Conservation (phyloP, 73 alveolate genomes). For the Uronychia binucleata region DNA sequence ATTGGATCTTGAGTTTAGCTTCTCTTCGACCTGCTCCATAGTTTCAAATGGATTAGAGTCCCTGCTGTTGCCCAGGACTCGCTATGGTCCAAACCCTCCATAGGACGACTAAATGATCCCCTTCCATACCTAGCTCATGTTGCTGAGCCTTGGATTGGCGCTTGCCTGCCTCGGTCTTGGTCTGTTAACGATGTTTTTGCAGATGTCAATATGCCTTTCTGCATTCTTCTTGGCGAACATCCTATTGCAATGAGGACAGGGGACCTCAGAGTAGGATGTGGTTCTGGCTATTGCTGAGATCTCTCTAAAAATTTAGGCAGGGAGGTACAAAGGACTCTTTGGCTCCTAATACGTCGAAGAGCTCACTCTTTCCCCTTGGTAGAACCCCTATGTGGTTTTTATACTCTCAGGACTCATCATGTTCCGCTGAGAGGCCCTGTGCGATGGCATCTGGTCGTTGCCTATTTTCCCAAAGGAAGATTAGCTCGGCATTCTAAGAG, state of each 20-base stretch:
- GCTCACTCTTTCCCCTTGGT: too few species aligned
- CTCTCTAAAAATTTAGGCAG: too few species aligned
- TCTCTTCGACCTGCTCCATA: neutral
- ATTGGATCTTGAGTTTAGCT: neutral
- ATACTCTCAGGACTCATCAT: too few species aligned
- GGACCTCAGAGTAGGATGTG: neutral
- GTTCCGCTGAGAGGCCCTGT: too few species aligned
- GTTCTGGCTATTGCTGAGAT: slow-evolving; percentile 1
- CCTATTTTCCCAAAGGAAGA: too few species aligned
- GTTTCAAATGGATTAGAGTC: neutral
- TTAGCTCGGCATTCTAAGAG: too few species aligned
- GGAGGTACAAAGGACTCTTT: too few species aligned
- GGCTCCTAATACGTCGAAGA: too few species aligned
- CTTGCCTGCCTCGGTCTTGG: neutral
- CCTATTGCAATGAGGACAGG: slow-evolving; percentile 30
- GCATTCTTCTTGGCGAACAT: slow-evolving; percentile 10
- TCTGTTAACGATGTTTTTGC: neutral
- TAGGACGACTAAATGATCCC: neutral
- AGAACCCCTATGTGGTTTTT: too few species aligned
- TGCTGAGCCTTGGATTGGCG: neutral
- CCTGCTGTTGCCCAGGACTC: neutral
- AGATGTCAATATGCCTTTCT: slow-evolving; percentile 12
- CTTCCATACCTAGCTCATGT: too few species aligned
- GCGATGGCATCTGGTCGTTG: too few species aligned
- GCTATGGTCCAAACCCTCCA: neutral